Evolutionary conservation across 1,139 yeast species (phyloP).

Genomic region (Candida albicans): DNA sequence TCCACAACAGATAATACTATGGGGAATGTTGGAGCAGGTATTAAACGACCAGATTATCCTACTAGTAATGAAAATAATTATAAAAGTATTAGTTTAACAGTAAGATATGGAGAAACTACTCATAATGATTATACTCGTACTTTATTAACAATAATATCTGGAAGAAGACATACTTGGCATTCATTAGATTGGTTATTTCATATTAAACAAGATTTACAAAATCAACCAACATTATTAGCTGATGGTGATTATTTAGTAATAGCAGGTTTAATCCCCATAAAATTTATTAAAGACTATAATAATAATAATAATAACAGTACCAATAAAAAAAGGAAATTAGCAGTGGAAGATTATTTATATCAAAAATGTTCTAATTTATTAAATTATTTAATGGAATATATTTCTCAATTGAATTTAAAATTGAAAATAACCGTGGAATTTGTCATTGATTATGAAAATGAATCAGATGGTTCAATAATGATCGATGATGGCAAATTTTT

Average conservation of each 20-base stretch:
- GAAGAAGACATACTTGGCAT: conserved; percentile 49
- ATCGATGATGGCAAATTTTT: conserved; percentile 9
- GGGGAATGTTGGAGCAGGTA: conserved; percentile 8
- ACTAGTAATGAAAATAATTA: conserved; percentile 43
- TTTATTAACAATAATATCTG: conserved; percentile 38
- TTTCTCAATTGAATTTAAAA: conserved; percentile 24
- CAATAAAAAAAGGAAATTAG: conserved; percentile 12
- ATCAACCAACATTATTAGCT: conserved; percentile 25
- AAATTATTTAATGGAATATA: conserved; percentile 32
- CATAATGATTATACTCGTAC: conserved; percentile 26
- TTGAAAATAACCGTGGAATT: conserved; percentile 57
- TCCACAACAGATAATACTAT: conserved; percentile 10
- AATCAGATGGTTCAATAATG: not conserved
- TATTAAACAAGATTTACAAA: conserved; percentile 13
- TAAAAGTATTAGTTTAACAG: conserved; percentile 40
- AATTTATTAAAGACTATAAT: conserved; percentile 22
- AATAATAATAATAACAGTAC: conserved; percentile 19
- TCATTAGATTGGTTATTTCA: conserved; percentile 40
- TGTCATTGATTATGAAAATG: conserved; percentile 30
- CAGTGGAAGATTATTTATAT: conserved; percentile 33
- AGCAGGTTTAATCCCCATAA: conserved; percentile 38
- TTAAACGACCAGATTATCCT: conserved; percentile 23
- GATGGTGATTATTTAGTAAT: conserved; percentile 44
- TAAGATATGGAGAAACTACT: conserved; percentile 35
- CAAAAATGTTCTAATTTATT: conserved; percentile 42